phyloP scores from a whole-genome alignment of 179 eudicot species.

The Camellia oleifera region DNA sequence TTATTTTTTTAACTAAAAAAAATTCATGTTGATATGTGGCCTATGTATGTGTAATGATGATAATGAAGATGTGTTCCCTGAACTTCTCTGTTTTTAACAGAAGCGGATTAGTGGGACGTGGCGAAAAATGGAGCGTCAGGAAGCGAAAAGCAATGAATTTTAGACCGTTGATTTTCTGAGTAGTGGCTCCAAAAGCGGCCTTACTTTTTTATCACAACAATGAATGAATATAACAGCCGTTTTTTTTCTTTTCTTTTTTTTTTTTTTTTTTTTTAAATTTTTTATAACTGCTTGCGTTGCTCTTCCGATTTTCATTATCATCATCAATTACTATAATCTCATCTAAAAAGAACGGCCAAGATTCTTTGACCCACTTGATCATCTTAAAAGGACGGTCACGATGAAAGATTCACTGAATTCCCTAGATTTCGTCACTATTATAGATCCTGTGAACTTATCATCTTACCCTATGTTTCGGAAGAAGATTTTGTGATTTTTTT shows the following conservation, averaged over 20 bases:
- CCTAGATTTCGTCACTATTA: not conserved
- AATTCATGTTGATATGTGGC: no score
- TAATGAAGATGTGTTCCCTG: no score
- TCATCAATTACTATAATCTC: not conserved
- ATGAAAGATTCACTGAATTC: no score
- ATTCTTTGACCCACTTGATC: not conserved
- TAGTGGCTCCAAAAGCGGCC: constrained; percentile 10
- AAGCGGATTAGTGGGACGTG: not conserved
- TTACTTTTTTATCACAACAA: not conserved
- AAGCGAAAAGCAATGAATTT: not conserved
- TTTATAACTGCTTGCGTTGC: not conserved
- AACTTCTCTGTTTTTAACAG: no score
- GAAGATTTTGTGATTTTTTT: no score
- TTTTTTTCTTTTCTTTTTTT: no score
- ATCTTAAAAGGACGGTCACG: no score
- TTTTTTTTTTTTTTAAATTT: no score
- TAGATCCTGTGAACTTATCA: not conserved
- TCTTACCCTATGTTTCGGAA: no score
- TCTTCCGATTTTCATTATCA: not conserved
- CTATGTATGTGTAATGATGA: no score
- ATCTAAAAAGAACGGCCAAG: not conserved
- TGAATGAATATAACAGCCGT: not conserved
- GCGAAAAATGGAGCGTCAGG: not conserved
- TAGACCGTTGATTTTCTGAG: not conserved
- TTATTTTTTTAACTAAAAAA: no score